Evolutionary conservation across 2,329 filamentous ascomycete genomes (phyloP).

Genomic region (Ilyonectria robusta): DNA sequence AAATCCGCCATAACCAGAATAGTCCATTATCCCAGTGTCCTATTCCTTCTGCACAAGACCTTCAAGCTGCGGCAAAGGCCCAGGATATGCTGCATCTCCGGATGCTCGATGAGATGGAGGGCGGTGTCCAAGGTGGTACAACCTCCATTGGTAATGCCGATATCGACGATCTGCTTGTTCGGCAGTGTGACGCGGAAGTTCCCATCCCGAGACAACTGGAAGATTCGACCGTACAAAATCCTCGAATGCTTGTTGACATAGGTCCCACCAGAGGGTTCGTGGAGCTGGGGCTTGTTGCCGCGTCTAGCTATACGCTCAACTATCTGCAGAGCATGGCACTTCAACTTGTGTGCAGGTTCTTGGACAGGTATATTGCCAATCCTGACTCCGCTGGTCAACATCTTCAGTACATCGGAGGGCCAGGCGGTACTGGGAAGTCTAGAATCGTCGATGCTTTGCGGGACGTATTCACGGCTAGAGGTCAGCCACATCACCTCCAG

Average conservation of each 20-base stretch:
- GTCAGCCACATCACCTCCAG: conserved; percentile 17
- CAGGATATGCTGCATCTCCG: background rate
- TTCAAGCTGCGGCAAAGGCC: too few relatives aligned
- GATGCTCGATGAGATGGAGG: background rate
- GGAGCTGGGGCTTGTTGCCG: conserved; percentile 17
- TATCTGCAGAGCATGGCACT: conserved; percentile 24
- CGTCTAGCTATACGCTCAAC: conserved; percentile 21
- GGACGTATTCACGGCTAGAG: conserved; percentile 15
- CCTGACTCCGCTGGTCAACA: conserved; percentile 16
- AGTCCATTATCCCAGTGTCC: too few relatives aligned
- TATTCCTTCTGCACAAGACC: too few relatives aligned
- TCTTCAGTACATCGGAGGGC: conserved; percentile 20
- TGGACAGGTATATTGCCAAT: conserved; percentile 18
- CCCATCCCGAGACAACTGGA: background rate
- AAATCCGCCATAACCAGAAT: too few relatives aligned
- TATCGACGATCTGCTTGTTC: background rate
- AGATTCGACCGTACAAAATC: background rate
- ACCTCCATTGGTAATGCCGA: background rate
- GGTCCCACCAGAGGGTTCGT: conserved; percentile 4
- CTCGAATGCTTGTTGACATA: conserved; percentile 20
- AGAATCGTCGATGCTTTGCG: conserved; percentile 1
- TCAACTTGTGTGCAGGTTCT: conserved; percentile 24
- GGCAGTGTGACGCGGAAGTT: background rate
- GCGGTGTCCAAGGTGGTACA: background rate
- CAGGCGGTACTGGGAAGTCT: conserved; percentile 9